phyloP scores from a whole-genome alignment of 768 basidiomycete genomes.

The Leucocoprinus leucothites region DNA sequence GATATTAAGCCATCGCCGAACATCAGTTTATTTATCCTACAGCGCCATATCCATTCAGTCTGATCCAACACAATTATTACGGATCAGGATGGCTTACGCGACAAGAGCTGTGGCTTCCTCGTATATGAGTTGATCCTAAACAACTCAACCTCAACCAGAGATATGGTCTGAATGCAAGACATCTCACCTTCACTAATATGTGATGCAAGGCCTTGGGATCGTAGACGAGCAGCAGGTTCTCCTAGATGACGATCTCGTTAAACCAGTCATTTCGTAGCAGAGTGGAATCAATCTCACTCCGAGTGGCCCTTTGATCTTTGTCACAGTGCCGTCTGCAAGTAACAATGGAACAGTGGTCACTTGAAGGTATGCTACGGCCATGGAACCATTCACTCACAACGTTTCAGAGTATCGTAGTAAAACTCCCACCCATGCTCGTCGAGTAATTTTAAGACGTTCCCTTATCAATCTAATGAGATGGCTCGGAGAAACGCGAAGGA shows the following conservation, averaged over 20 bases:
- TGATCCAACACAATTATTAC: background rate
- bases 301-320: conserved; percentile 29
- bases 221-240: conserved; percentile 35
- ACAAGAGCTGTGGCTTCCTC: conserved; percentile 13
- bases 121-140: conserved; percentile 28
- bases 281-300: conserved; percentile 24
- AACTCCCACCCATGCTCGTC: conserved; percentile 31
- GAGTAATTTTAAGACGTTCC: conserved; percentile 32
- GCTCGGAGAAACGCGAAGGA: background rate
- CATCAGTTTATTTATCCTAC: conserved; percentile 14
- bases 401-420: conserved; percentile 28
- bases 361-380: background rate
- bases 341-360: background rate
- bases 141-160: background rate
- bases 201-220: conserved; percentile 45
- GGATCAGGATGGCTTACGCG: background rate
- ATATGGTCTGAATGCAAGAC: background rate
- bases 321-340: conserved; percentile 28
- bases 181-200: conserved; percentile 40
- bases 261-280: too few species aligned
- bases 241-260: conserved; percentile 15
- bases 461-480: conserved; percentile 16
- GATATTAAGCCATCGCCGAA: conserved; percentile 27
- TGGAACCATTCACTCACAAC: conserved; percentile 21
- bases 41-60: conserved; percentile 6